phyloP scores from a whole-genome alignment of 176 grass and related monocot species.

The Guadua angustifolia region DNA sequence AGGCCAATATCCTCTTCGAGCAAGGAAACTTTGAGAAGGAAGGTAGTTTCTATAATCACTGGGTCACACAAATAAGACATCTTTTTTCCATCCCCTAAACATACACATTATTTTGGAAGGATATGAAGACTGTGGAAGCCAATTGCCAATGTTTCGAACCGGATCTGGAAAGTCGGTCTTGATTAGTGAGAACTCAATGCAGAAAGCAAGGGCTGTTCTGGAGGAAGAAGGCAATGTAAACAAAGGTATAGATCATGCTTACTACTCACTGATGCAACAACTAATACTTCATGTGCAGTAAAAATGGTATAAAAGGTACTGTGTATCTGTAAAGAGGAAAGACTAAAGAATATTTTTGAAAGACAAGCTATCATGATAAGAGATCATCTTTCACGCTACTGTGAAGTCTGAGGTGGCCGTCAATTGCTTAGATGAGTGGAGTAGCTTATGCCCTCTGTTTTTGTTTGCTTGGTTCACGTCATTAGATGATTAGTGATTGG shows the following conservation, averaged over 20 bases:
- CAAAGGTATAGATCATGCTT: slow-evolving; percentile 21
- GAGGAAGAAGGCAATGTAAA: slow-evolving; percentile 52
- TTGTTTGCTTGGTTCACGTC: neutral
- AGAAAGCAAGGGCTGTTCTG: slow-evolving; percentile 64
- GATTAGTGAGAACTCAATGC: slow-evolving; percentile 54
- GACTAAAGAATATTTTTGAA: neutral
- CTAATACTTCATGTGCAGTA: slow-evolving; percentile 27
- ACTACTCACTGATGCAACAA: neutral
- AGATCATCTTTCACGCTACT: neutral
- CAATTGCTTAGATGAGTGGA: neutral
- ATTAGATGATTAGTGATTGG: neutral
- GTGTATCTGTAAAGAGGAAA: neutral
- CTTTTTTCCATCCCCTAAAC: slow-evolving; percentile 6
- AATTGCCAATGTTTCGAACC: slow-evolving; percentile 67
- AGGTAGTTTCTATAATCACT: slow-evolving; percentile 36
- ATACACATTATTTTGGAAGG: slow-evolving; percentile 33
- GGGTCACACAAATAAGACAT: slow-evolving; percentile 1
- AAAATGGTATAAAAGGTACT: neutral
- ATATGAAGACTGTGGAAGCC: slow-evolving; percentile 37
- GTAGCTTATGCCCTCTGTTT: neutral
- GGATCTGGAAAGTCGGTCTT: slow-evolving; percentile 67
- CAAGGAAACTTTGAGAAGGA: slow-evolving; percentile 44
- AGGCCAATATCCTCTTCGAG: slow-evolving; percentile 35
- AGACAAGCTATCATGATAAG: neutral
- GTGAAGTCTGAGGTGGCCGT: neutral